Evolutionary conservation across 1,284 basidiomycete species (phyloP).

Genomic region (Ganoderma resinaceum): DNA sequence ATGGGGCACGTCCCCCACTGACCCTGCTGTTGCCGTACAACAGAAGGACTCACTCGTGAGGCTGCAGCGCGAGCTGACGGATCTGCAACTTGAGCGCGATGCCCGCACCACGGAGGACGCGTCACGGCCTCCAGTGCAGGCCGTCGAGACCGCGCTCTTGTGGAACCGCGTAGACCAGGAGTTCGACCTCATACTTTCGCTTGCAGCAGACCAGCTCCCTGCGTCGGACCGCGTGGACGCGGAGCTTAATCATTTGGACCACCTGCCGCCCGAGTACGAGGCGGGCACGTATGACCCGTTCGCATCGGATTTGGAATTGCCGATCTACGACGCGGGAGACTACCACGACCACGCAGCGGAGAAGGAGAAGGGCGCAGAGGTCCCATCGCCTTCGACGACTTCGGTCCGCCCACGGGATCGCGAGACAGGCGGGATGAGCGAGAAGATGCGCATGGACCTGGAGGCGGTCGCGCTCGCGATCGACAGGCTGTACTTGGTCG

Average conservation of each 20-base stretch:
- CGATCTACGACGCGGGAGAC: conserved; percentile 60
- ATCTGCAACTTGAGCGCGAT: conserved; percentile 64
- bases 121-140: conserved; percentile 52
- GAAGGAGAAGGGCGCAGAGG: conserved; percentile 13
- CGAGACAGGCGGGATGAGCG: conserved; percentile 44
- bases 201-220: conserved; percentile 49
- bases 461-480: conserved; percentile 87
- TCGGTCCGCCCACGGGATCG: neutral
- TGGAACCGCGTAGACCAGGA: conserved; percentile 80
- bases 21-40: conserved; percentile 29
- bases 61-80: conserved; percentile 72
- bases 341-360: conserved; percentile 43
- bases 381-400: conserved; percentile 2
- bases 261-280: conserved; percentile 76
- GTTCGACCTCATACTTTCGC: conserved; percentile 68
- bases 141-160: conserved; percentile 68
- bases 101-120: conserved; percentile 23
- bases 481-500: conserved; percentile 81
- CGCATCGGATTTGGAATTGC: conserved; percentile 46
- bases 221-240: conserved; percentile 10
- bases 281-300: conserved; percentile 47
- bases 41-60: conserved; percentile 58
- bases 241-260: conserved; percentile 36
- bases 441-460: conserved; percentile 83
- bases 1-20: conserved; percentile 37